Conservation (phyloP, 2,329 filamentous ascomycete genomes). For the Aspergillus japonicus region DNA sequence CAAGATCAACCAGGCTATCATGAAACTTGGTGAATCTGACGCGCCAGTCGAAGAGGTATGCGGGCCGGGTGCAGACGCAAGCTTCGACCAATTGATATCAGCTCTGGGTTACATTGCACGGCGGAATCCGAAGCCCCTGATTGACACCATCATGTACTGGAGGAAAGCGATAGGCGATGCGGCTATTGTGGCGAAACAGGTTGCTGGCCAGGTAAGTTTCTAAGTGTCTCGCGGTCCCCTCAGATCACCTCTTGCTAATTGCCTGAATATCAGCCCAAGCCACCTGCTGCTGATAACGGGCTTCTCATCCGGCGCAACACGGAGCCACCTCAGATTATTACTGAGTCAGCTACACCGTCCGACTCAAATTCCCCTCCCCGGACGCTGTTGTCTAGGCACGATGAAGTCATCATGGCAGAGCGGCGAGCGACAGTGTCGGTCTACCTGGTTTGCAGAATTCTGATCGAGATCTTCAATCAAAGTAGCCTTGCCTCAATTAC, state of each 20-base stretch:
- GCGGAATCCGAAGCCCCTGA: slow-evolving; percentile 88
- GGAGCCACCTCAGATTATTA: slow-evolving; percentile 60
- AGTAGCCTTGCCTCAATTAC: slow-evolving; percentile 81
- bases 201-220: slow-evolving; percentile 31
- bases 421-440: slow-evolving; percentile 91
- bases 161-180: slow-evolving; percentile 92
- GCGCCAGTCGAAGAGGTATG: slow-evolving; percentile 86
- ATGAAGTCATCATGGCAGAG: slow-evolving; percentile 76
- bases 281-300: slow-evolving; percentile 40
- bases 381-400: slow-evolving; percentile 55
- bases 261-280: slow-evolving; percentile 22
- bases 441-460: slow-evolving; percentile 88
- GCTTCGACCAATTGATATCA: slow-evolving; percentile 90
- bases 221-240: not conserved
- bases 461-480: slow-evolving; percentile 91
- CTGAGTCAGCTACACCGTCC: slow-evolving; percentile 30
- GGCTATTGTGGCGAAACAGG: slow-evolving; percentile 64
- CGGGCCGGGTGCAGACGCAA: slow-evolving; percentile 80
- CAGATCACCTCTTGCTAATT: slow-evolving; percentile 1
- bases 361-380: slow-evolving; percentile 26
- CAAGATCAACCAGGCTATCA: slow-evolving; percentile 86
- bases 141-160: slow-evolving; percentile 98
- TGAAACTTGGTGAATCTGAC: slow-evolving; percentile 74
- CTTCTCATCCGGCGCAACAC: slow-evolving; percentile 69
- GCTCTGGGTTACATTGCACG: slow-evolving; percentile 93